Evolutionary conservation across 2,329 filamentous ascomycete species (phyloP), one percentile per base, ranked within the genome.

Genomic region (Colletotrichum sojae): DNA sequence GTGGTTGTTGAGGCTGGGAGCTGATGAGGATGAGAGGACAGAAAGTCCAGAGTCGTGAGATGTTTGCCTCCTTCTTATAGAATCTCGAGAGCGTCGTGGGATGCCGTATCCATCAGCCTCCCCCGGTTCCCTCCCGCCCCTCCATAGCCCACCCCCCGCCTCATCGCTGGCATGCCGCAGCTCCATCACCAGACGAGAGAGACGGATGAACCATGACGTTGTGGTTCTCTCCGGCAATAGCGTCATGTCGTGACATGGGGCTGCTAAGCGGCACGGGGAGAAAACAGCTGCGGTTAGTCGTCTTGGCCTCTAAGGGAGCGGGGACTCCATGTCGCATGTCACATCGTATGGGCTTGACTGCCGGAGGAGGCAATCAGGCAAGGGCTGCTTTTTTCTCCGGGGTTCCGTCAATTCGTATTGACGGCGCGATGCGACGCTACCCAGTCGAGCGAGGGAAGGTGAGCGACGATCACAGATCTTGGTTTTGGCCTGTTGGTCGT

Each of bases 221-320:
- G 1, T 92, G 92, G 76, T 91, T 55, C 56, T 85, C 82, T 71
- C 91, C 83, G 27, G 83, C 83, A 69, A 95, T 94, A 63, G 63
- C 57, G 49, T 70, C 63, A 70, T 68, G 63, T 58, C 46, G 57
- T 58, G 46, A 54, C 58, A 58, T 63, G 56, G 58, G 46, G 36
- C 53, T 52, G 57, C 62, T 36, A 36, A 36, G 31, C 31, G 31
- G 31, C 31, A 36, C 31, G 31, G 22, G 22, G 9, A 36, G 31
- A 36, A 36, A 36, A 36, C 31, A 36, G 10, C 31, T 36, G 31
- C 31, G 31, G 31, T 36, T 36, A 36, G 31, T 36, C 31, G 9
- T 36, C 31, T 36, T 36, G 31, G 31, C 31, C 9, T 3, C 31
- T 8, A 56, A 43, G 60, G 51, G 25, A 56, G 43, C 66, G 49